A percentile compares a stretch with the other conserved stretches of the same genome.
phyloP scores from a whole-genome alignment of 176 grass and related monocot genomes.

The Pontederia crassipes region DNA sequence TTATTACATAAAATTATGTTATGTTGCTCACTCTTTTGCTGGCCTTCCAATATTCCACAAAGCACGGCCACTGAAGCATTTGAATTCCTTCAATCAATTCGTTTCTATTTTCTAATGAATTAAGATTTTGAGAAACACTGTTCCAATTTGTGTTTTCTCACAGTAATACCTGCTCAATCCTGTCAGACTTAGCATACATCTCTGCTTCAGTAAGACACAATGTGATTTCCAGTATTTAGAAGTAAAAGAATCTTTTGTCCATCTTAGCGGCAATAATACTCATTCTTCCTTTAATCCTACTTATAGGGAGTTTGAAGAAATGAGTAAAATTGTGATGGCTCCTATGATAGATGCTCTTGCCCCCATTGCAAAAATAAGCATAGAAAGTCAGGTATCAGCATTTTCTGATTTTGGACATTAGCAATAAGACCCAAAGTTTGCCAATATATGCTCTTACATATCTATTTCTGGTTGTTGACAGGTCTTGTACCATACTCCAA shows the following conservation, averaged over 20 bases:
- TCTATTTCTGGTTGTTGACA: constrained; percentile 21
- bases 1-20: no score
- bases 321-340: constrained; percentile 52
- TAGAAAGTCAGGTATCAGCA: constrained; percentile 79
- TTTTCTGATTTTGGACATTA: constrained; percentile 1
- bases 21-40: no score
- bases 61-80: no score
- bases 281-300: constrained; percentile 17
- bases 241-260: background rate
- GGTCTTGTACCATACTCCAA: constrained; percentile 92
- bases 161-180: no score
- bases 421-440: background rate
- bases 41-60: no score
- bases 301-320: constrained; percentile 77
- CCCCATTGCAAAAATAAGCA: constrained; percentile 73
- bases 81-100: no score
- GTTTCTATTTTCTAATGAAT: no score
- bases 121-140: no score
- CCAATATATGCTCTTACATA: background rate
- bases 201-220: no score
- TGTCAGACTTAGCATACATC: no score
- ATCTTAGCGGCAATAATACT: constrained; percentile 2
- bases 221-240: background rate
- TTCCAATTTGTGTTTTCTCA: no score
- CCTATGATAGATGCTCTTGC: constrained; percentile 67